Conservation (phyloP, 73 alveolate genomes). For the Symbiodinium pilosum region DNA sequence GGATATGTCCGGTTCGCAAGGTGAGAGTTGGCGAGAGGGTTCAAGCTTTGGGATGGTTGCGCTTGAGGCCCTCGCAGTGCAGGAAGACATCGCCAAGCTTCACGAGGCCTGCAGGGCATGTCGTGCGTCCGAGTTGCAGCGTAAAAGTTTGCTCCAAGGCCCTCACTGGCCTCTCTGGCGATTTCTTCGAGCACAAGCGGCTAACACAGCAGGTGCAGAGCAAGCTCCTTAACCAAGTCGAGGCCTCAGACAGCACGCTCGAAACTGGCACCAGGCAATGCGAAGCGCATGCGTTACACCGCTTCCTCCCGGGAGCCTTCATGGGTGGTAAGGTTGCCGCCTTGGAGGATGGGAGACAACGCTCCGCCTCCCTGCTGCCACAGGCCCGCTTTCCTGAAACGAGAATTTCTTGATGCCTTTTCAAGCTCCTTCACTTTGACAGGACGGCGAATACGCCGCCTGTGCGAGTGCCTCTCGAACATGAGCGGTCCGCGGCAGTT, state of each 20-base stretch:
- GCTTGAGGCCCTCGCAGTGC: conserved; percentile 58
- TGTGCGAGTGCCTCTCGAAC: background rate
- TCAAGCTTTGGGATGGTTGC: too few species aligned
- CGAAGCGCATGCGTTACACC: background rate
- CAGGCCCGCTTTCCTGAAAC: background rate
- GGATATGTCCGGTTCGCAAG: too few species aligned
- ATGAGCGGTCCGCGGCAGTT: background rate
- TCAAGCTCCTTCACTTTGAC: background rate
- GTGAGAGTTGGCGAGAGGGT: too few species aligned
- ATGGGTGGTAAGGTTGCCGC: conserved; percentile 18
- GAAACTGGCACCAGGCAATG: background rate
- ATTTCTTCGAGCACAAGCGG: conserved; percentile 89
- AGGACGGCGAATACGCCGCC: conserved; percentile 8
- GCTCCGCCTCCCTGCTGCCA: conserved; percentile 33
- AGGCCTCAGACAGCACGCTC: too few species aligned
- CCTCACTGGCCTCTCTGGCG: conserved; percentile 57
- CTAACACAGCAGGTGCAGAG: conserved; percentile 85
- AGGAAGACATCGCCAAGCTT: conserved; percentile 80
- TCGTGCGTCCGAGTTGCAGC: background rate
- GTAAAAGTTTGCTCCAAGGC: too few species aligned
- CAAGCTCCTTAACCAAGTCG: conserved; percentile 69
- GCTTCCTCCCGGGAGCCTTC: background rate
- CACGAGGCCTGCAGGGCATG: conserved; percentile 27
- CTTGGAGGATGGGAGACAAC: conserved; percentile 74
- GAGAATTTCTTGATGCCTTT: background rate